Conservation (phyloP, 352 stramenopile species). For the Elongisporangium prolatum region DNA sequence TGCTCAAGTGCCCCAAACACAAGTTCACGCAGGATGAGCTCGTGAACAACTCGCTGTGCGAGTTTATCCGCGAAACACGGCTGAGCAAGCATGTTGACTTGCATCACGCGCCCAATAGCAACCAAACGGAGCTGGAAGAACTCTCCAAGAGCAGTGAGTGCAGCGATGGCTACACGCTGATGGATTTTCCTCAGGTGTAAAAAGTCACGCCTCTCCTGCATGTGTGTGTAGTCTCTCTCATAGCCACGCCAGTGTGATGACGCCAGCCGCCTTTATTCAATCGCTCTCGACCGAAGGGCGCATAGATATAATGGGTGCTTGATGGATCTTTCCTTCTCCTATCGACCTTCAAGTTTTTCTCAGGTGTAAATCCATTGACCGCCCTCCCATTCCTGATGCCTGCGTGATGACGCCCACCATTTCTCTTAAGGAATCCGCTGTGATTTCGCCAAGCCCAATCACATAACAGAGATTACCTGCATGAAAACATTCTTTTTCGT, state of each 20-base stretch:
- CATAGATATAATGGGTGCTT: neutral
- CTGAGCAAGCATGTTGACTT: slow-evolving; percentile 19
- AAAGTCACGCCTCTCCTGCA: slow-evolving; percentile 1
- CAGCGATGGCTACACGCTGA: slow-evolving; percentile 73
- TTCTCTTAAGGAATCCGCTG: neutral
- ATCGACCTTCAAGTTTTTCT: neutral
- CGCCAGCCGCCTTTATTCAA: neutral
- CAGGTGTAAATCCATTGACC: neutral
- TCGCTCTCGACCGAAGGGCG: neutral
- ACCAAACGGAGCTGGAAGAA: slow-evolving; percentile 34
- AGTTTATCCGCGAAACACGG: slow-evolving; percentile 75
- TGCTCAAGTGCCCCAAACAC: slow-evolving; percentile 57
- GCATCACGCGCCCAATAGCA: slow-evolving; percentile 7
- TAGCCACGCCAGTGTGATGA: neutral
- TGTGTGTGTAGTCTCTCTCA: slow-evolving; percentile 6
- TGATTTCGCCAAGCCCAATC: neutral
- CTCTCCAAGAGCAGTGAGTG: slow-evolving; percentile 75
- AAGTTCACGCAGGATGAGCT: slow-evolving; percentile 45
- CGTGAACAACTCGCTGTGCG: slow-evolving; percentile 57
- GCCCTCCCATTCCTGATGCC: neutral
- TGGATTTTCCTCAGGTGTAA: slow-evolving; percentile 68
- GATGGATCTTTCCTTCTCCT: neutral
- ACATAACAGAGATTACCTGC: neutral
- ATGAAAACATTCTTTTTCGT: neutral
- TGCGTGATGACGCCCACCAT: neutral